Conservation (phyloP, 176 grass and related monocot species). For the Oryza meyeriana region DNA sequence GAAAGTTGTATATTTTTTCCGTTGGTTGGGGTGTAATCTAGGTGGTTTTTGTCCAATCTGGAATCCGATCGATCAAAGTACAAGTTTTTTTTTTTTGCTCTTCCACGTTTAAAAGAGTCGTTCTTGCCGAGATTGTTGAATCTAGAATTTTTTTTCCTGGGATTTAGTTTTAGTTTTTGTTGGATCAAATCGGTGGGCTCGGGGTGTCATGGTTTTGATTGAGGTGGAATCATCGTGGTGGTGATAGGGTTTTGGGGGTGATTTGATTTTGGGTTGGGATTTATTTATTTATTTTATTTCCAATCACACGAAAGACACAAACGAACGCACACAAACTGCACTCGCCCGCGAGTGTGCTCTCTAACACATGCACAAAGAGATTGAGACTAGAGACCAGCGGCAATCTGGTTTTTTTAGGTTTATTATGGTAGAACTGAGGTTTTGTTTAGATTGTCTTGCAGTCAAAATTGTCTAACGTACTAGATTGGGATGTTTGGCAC, state of each 20-base stretch:
- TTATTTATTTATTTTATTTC: background rate
- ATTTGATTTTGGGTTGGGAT: background rate
- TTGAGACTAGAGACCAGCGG: no score
- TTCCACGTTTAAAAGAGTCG: background rate
- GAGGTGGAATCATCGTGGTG: background rate
- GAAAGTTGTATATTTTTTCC: background rate
- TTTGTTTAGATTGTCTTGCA: background rate
- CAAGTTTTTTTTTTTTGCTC: background rate
- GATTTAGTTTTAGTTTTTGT: background rate
- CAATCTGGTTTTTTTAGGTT: background rate
- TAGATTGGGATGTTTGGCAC: background rate
- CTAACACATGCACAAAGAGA: no score
- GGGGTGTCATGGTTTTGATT: background rate
- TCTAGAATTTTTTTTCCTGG: background rate
- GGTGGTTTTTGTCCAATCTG: background rate
- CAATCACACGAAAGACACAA: no score
- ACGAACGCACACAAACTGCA: no score
- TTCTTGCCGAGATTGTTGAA: background rate
- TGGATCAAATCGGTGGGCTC: background rate
- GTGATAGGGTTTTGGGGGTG: constrained; percentile 1
- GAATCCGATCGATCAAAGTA: background rate
- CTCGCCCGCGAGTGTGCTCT: no score
- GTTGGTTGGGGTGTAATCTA: background rate
- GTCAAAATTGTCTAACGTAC: background rate
- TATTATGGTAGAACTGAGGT: no score